Percentiles rank a stretch among this genome's conserved stretches.
These are phyloP conservation scores for Solanum corneliomulleri DNA, from an alignment of 257 asterid genomes.

Conservation along the genomic window DNA sequence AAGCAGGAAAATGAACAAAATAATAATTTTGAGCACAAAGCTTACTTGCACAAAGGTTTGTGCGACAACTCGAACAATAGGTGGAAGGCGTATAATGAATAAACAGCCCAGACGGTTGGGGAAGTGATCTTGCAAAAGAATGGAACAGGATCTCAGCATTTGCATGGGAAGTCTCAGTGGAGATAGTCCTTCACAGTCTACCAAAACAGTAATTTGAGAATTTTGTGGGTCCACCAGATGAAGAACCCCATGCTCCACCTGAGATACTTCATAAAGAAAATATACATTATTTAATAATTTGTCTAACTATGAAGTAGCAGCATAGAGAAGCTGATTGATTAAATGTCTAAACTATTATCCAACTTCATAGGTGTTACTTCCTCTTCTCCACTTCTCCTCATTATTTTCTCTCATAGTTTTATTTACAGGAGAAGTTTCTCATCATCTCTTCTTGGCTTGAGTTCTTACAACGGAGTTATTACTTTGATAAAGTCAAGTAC, in stretches of 20 bases:
- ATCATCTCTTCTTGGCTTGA: not conserved
- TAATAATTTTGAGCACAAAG: not conserved
- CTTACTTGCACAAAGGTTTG: slow-evolving; percentile 80
- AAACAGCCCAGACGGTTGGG: slow-evolving; percentile 80
- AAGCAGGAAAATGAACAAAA: not conserved
- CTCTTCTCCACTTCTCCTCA: not conserved
- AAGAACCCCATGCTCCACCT: slow-evolving; percentile 84
- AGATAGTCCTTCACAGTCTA: slow-evolving; percentile 68
- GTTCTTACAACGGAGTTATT: not conserved
- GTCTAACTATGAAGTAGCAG: not conserved
- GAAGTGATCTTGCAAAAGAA: slow-evolving; percentile 77
- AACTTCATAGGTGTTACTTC: not conserved
- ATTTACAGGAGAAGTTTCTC: not conserved
- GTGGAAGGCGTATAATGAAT: slow-evolving; percentile 66
- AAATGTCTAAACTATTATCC: not conserved
- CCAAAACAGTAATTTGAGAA: slow-evolving; percentile 68
- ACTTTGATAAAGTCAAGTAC: not conserved
- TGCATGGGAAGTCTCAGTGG: slow-evolving; percentile 82
- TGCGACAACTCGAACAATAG: slow-evolving; percentile 78
- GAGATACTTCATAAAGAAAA: slow-evolving; percentile 67
- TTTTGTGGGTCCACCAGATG: slow-evolving; percentile 45
- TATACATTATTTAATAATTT: slow-evolving; percentile 9
- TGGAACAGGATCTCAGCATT: slow-evolving; percentile 64
- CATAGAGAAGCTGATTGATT: not conserved
- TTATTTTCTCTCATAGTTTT: not conserved